Conservation (phyloP, 83 land plant species). For the Picea abies region DNA sequence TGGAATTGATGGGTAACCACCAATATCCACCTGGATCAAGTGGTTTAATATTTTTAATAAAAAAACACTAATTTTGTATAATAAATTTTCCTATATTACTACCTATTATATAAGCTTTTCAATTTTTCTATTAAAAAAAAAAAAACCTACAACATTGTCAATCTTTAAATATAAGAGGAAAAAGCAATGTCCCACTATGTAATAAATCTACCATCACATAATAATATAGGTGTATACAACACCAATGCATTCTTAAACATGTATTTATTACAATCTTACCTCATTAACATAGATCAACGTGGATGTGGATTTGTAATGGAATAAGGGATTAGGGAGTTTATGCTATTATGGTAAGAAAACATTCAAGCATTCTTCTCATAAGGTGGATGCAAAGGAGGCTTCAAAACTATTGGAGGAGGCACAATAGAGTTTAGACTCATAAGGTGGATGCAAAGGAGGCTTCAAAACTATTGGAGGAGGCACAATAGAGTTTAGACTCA, state of each 20-base stretch:
- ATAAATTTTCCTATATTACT: background rate
- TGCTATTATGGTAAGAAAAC: no score
- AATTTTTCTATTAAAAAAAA: no score
- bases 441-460: background rate
- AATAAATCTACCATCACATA: background rate
- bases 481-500: background rate
- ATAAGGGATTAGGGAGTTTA: no score
- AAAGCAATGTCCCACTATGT: background rate
- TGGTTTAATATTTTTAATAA: conserved; percentile 16
- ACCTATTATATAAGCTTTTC: background rate
- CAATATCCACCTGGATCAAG: conserved; percentile 33
- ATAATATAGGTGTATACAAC: background rate
- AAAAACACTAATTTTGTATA: background rate
- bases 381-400: background rate
- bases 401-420: background rate
- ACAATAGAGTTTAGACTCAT: background rate
- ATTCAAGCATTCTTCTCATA: conserved; percentile 1
- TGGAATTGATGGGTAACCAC: no score
- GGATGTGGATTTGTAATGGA: no score
- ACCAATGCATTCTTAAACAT: background rate
- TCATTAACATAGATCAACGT: no score
- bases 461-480: background rate
- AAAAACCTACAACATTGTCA: background rate
- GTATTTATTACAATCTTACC: no score
- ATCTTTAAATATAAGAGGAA: background rate